A percentile compares a stretch with the other conserved stretches of the same genome.
Conservation (phyloP, 1,139 yeast genomes). For the Candida sp. region DNA sequence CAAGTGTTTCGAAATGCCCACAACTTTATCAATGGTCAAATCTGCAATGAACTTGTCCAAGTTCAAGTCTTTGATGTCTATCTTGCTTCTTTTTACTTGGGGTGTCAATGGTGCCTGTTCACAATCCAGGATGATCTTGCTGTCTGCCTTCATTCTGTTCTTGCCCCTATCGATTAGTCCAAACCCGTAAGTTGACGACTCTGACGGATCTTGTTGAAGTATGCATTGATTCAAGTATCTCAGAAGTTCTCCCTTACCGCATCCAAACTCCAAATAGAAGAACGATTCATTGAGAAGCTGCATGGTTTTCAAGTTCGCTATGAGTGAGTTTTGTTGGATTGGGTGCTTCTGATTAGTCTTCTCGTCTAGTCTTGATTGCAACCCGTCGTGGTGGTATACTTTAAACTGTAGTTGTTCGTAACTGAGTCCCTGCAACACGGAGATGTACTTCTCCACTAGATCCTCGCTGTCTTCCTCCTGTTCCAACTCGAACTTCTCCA, state of each 20-base stretch:
- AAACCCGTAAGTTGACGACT: constrained; percentile 39
- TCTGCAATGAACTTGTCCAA: constrained; percentile 49
- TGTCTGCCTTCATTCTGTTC: constrained; percentile 79
- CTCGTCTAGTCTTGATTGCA: constrained; percentile 42
- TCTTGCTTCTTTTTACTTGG: constrained; percentile 55
- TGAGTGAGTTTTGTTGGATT: constrained; percentile 79
- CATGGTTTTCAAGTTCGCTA: constrained; percentile 63
- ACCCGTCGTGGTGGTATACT: constrained; percentile 30
- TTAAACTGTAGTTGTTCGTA: constrained; percentile 15
- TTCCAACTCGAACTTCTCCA: constrained; percentile 19
- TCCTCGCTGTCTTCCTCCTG: constrained; percentile 16
- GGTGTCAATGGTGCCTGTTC: constrained; percentile 24
- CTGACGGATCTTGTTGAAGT: constrained; percentile 18
- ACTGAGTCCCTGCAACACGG: constrained; percentile 23
- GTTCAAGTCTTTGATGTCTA: constrained; percentile 79
- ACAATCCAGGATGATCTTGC: constrained; percentile 63
- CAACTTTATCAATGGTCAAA: constrained; percentile 27
- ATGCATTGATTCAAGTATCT: constrained; percentile 64
- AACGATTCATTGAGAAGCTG: constrained; percentile 39
- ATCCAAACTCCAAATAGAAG: constrained; percentile 80
- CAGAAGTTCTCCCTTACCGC: constrained; percentile 87
- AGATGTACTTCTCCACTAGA: constrained; percentile 32
- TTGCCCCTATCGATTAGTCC: constrained; percentile 79
- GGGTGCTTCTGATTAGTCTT: constrained; percentile 75
- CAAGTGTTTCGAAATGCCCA: constrained; percentile 83